Evolutionary conservation across 768 basidiomycete genomes (phyloP), one percentile per base, ranked within the genome.

Genomic region (Hypholoma fasciculare): DNA sequence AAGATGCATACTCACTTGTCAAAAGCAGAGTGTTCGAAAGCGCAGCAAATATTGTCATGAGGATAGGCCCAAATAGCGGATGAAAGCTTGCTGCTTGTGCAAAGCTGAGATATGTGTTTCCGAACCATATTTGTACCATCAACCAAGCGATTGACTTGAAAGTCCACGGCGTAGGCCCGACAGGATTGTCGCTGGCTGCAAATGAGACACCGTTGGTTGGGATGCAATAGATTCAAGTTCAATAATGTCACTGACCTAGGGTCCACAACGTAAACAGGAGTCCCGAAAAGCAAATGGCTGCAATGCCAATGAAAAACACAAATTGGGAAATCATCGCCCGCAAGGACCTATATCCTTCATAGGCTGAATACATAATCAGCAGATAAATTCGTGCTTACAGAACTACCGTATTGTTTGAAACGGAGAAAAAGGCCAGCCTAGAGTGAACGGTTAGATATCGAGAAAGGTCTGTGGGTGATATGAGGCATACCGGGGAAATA

Each of bases 121-220:
- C 90, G 59, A 93, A 92, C 90, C 92, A 93, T 30, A 94, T 91
- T 58, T 92, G 88, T 2, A 90, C 81, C 87, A 94, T 88, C 9
- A 94, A 72, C 92, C 92, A 94, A 0, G 88, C 82, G 50, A 92
- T 92, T 12, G 78, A 71, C 61, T 78, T 82, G 44, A 78, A 51
- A 14, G 76, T 69, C 73, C 76, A 77, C 3, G 58, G 56, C 9
- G 62, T 49, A 16, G 66, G 69, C 1, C 64, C 66, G 16, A 52
- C 49, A 23, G 64, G 66, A 47, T 68, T 62, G 52, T 71, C 68
- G 57, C 70, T 67, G 7, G 73, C 73, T 75, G 63, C 46, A n/a
- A 50, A 50, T 38, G 16, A 60, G 42, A 55, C 30, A 11, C 12
- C 3, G 56, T 55, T 44, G 60, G 26, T 51, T 26, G 27, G 20